These are phyloP conservation scores for Candida vartiovaarae DNA, from an alignment of 805 yeast species.

Conservation along the genomic window DNA sequence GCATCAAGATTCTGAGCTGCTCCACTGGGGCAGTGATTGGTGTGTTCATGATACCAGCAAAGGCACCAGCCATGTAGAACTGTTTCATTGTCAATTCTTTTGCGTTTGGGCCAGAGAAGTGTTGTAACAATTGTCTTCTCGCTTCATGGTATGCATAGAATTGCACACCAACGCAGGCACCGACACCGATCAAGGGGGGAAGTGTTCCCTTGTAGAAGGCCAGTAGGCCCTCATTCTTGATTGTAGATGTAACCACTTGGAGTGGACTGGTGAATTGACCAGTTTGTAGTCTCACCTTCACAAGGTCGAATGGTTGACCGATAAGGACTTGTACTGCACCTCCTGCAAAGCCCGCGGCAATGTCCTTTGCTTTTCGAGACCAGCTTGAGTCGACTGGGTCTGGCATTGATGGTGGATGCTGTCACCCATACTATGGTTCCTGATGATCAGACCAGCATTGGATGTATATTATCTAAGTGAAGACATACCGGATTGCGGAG, in stretches of 20 bases:
- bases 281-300: constrained; percentile 87
- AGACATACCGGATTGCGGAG: too few species aligned
- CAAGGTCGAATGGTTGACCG: constrained; percentile 91
- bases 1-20: constrained; percentile 87
- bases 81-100: constrained; percentile 48
- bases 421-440: too few species aligned
- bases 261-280: constrained; percentile 73
- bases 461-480: too few species aligned
- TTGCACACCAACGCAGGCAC: constrained; percentile 95
- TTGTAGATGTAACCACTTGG: constrained; percentile 64
- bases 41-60: constrained; percentile 88
- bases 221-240: constrained; percentile 72
- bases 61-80: constrained; percentile 78
- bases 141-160: constrained; percentile 89
- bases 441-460: too few species aligned
- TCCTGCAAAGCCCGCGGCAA: constrained; percentile 84
- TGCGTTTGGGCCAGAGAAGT: constrained; percentile 29
- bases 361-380: constrained; percentile 39
- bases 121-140: constrained; percentile 56
- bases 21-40: constrained; percentile 92
- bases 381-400: constrained; percentile 9
- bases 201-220: constrained; percentile 93
- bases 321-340: constrained; percentile 93
- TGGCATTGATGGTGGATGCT: neutral
- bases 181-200: constrained; percentile 90